A percentile compares a stretch with the other conserved stretches of the same genome.
phyloP scores from a whole-genome alignment of 352 stramenopile species.

The Phytophthora sansomeana region DNA sequence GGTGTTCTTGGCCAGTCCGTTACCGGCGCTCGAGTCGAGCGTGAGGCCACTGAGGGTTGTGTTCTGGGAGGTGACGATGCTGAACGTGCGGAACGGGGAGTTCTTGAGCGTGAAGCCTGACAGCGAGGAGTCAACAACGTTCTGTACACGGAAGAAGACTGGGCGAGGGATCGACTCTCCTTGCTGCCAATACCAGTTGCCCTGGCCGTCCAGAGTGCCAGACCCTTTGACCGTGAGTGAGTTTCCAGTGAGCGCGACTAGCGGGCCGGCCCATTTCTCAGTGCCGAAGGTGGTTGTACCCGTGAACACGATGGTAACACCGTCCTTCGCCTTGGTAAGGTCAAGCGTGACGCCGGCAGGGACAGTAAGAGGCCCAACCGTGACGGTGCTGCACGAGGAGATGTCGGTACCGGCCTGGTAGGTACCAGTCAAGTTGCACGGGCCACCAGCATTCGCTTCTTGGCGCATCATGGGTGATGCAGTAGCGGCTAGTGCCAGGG shows the following conservation, averaged over 20 bases:
- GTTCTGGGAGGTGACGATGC: conserved; percentile 30
- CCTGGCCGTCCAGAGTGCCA: conserved; percentile 34
- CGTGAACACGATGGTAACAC: conserved; percentile 41
- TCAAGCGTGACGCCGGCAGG: conserved; percentile 50
- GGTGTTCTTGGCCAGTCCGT: no score
- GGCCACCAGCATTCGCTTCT: background rate
- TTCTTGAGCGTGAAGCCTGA: conserved; percentile 48
- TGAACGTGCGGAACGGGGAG: conserved; percentile 36
- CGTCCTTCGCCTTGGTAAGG: conserved; percentile 35
- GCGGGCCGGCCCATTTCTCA: conserved; percentile 40
- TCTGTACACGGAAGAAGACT: no score
- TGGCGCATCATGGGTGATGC: conserved; percentile 31
- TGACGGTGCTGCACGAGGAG: no score
- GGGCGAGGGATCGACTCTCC: no score
- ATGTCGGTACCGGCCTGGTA: no score
- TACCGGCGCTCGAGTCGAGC: no score
- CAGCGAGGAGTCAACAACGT: conserved; percentile 33
- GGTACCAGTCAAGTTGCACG: no score
- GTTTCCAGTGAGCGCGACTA: conserved; percentile 32
- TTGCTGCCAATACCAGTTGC: no score
- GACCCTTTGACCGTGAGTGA: conserved; percentile 40
- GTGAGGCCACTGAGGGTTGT: conserved; percentile 32
- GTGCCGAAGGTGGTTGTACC: conserved; percentile 47
- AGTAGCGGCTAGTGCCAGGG: conserved; percentile 4
- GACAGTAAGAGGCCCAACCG: no score